Conservation (phyloP, 495 filamentous ascomycete species). For the Podospora anserina region DNA sequence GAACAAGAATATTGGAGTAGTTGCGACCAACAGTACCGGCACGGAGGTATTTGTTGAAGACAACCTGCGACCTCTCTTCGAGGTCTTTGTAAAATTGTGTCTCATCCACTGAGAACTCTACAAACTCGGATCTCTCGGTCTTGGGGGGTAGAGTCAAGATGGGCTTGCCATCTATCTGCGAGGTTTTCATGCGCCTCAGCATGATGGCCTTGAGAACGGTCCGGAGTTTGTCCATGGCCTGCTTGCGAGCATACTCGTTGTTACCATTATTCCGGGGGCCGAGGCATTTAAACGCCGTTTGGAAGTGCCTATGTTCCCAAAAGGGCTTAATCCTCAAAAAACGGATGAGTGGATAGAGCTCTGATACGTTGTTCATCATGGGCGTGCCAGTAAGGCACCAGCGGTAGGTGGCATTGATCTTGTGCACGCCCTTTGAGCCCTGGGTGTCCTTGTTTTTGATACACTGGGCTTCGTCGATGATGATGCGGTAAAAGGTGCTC, state of each 20-base stretch:
- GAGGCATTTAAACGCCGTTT: slow-evolving; percentile 37
- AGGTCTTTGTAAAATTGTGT: slow-evolving; percentile 67
- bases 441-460: slow-evolving; percentile 84
- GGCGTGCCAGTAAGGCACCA: slow-evolving; percentile 92
- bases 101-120: slow-evolving; percentile 74
- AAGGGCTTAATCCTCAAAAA: slow-evolving; percentile 87
- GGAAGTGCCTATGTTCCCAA: slow-evolving; percentile 58
- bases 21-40: slow-evolving; percentile 69
- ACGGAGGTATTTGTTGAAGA: slow-evolving; percentile 76
- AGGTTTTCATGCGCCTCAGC: slow-evolving; percentile 79
- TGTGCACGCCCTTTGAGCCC: slow-evolving; percentile 57
- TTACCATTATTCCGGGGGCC: slow-evolving; percentile 29
- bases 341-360: slow-evolving; percentile 76
- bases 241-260: slow-evolving; percentile 32
- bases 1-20: slow-evolving; percentile 79
- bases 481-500: slow-evolving; percentile 75
- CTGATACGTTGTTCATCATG: slow-evolving; percentile 85
- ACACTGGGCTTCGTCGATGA: slow-evolving; percentile 90
- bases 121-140: slow-evolving; percentile 60
- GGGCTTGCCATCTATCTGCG: slow-evolving; percentile 78
- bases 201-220: slow-evolving; percentile 80
- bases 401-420: slow-evolving; percentile 62
- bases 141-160: slow-evolving; percentile 75
- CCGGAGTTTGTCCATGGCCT: slow-evolving; percentile 69
- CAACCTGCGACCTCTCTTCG: slow-evolving; percentile 60